phyloP scores from a whole-genome alignment of 768 basidiomycete species.

The Leucocoprinus birnbaumii region DNA sequence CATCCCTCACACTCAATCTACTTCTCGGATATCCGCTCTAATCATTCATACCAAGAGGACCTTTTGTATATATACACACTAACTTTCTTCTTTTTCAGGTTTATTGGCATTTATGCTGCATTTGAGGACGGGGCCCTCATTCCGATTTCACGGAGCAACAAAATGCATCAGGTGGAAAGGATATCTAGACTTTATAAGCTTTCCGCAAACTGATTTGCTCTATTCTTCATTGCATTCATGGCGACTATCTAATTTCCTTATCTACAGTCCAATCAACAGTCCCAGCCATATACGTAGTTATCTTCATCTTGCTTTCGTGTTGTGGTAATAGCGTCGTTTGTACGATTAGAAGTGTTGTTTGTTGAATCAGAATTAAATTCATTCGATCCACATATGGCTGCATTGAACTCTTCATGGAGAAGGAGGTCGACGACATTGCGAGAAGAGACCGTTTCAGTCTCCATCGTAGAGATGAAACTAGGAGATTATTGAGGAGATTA shows the following conservation, averaged over 20 bases:
- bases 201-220: background rate
- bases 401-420: conserved; percentile 67
- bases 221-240: background rate
- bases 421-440: conserved; percentile 83
- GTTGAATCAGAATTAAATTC: conserved; percentile 13
- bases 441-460: conserved; percentile 83
- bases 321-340: background rate
- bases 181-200: background rate
- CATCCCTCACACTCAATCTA: too few species aligned
- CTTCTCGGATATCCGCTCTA: background rate
- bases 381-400: conserved; percentile 61
- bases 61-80: background rate
- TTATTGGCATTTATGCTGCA: background rate
- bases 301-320: conserved; percentile 15
- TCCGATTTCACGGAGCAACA: background rate
- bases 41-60: conserved; percentile 6
- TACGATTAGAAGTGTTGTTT: background rate
- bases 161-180: background rate
- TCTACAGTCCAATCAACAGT: conserved; percentile 46
- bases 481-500: background rate
- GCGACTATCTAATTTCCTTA: conserved; percentile 8
- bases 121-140: background rate
- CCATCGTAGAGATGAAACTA: conserved; percentile 90
- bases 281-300: conserved; percentile 71
- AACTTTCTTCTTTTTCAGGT: background rate